Percentiles rank a stretch among this genome's conserved stretches.
Conservation (phyloP, 139 green algal species). For the Chlamydomonas applanata region DNA sequence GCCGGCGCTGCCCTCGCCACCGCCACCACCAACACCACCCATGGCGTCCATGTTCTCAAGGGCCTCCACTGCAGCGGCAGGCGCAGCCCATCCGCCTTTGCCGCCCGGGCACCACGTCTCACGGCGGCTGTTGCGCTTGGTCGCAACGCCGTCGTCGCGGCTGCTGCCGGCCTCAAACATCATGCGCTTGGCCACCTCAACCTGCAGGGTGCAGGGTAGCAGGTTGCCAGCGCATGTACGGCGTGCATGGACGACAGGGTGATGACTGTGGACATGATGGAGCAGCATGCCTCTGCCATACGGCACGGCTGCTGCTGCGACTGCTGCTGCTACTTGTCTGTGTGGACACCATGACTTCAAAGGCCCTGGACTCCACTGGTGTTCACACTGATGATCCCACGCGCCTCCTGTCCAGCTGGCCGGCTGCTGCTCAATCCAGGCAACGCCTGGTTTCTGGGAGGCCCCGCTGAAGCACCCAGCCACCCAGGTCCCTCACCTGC, state of each 20-base stretch:
- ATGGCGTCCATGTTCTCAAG: background rate
- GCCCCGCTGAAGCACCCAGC: no score
- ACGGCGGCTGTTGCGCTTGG: slow-evolving; percentile 39
- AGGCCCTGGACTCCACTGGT: no score
- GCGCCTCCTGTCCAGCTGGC: no score
- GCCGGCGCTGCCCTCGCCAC: background rate
- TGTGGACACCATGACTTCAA: no score
- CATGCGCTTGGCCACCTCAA: slow-evolving; percentile 54
- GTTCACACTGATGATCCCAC: no score
- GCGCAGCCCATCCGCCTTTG: slow-evolving; percentile 42
- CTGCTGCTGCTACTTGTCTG: no score
- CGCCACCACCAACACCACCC: background rate
- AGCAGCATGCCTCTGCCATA: no score
- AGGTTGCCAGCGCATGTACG: background rate
- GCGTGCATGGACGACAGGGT: background rate
- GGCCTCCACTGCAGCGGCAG: slow-evolving; percentile 13
- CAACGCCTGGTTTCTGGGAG: no score
- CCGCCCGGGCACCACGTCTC: slow-evolving; percentile 57
- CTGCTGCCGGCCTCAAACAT: slow-evolving; percentile 47
- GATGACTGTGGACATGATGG: no score
- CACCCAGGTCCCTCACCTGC: no score
- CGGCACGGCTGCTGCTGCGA: slow-evolving; percentile 65
- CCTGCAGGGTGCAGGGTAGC: slow-evolving; percentile 20
- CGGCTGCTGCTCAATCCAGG: no score
- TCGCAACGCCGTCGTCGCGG: background rate